These are phyloP conservation scores for Lodderomyces elongisporus DNA, from an alignment of 1,139 yeast genomes.

Conservation along the genomic window DNA sequence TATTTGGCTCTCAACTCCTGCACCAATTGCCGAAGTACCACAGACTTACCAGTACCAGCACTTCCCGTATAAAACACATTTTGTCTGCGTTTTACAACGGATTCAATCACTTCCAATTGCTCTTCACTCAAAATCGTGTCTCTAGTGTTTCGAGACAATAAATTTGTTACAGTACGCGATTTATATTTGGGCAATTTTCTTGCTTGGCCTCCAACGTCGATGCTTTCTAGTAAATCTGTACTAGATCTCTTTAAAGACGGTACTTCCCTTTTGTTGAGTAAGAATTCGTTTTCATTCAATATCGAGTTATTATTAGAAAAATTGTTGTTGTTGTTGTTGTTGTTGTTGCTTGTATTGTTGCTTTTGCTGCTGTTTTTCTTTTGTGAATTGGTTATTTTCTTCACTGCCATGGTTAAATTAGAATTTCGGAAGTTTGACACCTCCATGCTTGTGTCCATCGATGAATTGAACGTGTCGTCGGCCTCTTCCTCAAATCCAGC, in stretches of 20 bases:
- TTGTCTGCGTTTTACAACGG: constrained; percentile 51
- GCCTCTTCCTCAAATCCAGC: constrained; percentile 23
- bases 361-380: neutral
- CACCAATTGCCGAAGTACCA: constrained; percentile 59
- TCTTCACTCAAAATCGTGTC: constrained; percentile 41
- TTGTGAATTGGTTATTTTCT: constrained; percentile 1
- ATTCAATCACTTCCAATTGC: constrained; percentile 62
- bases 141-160: neutral
- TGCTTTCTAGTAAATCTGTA: constrained; percentile 9
- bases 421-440: constrained; percentile 25
- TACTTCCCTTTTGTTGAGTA: neutral
- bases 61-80: constrained; percentile 73
- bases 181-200: constrained; percentile 16
- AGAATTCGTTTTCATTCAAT: neutral
- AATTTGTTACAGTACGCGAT: neutral
- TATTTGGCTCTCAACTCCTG: constrained; percentile 29
- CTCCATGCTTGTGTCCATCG: constrained; percentile 27
- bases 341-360: neutral
- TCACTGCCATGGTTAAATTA: constrained; percentile 7
- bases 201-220: constrained; percentile 18
- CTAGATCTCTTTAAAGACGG: constrained; percentile 8
- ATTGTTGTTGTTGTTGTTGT: neutral
- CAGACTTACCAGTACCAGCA: constrained; percentile 87
- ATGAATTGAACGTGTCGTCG: constrained; percentile 23
- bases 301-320: constrained; percentile 2